Base-by-base conservation (phyloP, 345 rosid genomes). In the Rhodamnia argentea region DNA sequence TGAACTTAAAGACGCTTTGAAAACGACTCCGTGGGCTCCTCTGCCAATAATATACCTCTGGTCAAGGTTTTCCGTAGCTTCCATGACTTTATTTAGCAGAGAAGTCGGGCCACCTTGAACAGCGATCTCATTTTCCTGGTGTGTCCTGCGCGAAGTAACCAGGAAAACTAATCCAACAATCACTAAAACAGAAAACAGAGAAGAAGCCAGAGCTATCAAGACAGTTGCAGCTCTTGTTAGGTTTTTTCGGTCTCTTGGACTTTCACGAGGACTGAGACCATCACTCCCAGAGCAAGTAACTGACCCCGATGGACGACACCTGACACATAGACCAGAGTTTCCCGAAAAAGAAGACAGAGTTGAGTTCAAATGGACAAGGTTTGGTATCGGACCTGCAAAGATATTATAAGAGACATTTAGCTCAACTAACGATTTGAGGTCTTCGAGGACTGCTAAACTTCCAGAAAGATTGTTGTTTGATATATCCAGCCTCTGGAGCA, bases 11-110 rank as follows among this genome's bases (percentile, higher is more conserved):
- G 90, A 86, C 44, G 93, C 98, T 90, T 91, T 95, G 84, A 91
- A 96, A 16, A 96, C 95, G 54, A 84, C 83, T 84, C 99, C 99
- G 57, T 96, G 99, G 32, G 92, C 93, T 86, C 98, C 99, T 88
- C 89, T 93, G 44, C 98, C 99, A 14, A 96, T 90, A 87, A 93
- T 90, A 64, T 92, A 91, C 83, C 83, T 92, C 55, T 92, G 96
- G 47, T 88, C 87, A 18, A 96, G 94, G 84, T 96, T 95, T 83
- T 92, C 97, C 0, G 97, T 94, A 51, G 96, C 99, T 87, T 89
- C 90, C 85, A 93, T 91, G 85, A 93, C 94, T 89, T 93, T 84
- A 76, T 83, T 89, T 24, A 94, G 92, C 29, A 94, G 91, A 42
- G 92, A 85, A 78, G 95, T 86, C 8, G 91, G 87, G 1, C 94